Base-by-base conservation (phyloP, 73 alveolate genomes). In the Symbiodinium natans region DNA sequence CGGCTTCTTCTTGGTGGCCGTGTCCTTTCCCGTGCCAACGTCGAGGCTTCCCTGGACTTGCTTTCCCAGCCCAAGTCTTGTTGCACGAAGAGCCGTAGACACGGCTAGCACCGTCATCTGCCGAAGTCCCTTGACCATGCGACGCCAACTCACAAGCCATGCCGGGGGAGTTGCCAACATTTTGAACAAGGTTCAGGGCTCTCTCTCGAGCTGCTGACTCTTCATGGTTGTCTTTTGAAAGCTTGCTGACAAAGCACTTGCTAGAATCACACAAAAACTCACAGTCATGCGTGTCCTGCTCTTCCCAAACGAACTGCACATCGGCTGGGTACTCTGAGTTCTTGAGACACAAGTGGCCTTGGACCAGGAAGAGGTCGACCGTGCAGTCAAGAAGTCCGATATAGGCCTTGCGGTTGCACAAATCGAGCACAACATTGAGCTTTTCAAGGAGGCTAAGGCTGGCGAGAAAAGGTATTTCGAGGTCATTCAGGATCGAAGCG, bases 301-400 rank as follows among this genome's bases (percentile, higher is more conserved):
- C 77, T 1, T 13, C 9, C 77, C 77, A 59, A 11, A 1, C 77
- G 23, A 59, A 59, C 38, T 59, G n/a, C 34, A 1, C 77, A 15
- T 19, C 80, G 10, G 48, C 36, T 31, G 93, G 82, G 23, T 36
- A 48, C 36, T 41, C 40, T n/a, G 59, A 41, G 33, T 48, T 46
- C 82, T 48, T 48, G 39, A 85, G 13, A 10, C 56, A 73, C 25
- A 85, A 4, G 56, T 85, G 93, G 31, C 93, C 93, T 23, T 48
- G 40, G 29, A 85, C 40, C 56, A 85, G 8, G 29, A 31, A 54
- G 23, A 85, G 59, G 40, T 43, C 82, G 9, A 85, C 93, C 2
- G 59, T 74, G 63, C 80, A n/a, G 0, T 52, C 82, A 31, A 85
- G 41, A 17, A 41, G 29, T 6, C 82, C 82, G 40, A 85, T 19